Conservation (phyloP, 176 grass and related monocot species). For the Pontederia crassipes region DNA sequence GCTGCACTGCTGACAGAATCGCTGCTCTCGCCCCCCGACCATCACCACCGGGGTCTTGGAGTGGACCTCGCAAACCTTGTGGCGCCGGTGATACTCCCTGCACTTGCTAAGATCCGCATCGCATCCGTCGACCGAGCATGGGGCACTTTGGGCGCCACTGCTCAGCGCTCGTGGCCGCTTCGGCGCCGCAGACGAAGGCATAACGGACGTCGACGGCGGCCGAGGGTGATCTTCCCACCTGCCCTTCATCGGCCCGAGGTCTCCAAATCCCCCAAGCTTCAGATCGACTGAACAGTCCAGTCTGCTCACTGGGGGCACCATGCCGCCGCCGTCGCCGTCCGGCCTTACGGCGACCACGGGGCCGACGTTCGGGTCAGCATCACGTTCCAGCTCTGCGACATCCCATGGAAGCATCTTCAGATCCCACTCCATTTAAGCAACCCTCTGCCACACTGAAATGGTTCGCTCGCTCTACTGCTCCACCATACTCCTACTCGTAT, state of each 20-base stretch:
- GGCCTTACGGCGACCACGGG: conserved; percentile 22
- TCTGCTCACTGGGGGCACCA: background rate
- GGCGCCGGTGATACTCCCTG: conserved; percentile 76
- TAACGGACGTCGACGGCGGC: background rate
- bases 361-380: background rate
- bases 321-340: conserved; percentile 11
- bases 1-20: conserved; percentile 95
- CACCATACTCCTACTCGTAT: background rate
- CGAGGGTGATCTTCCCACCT: conserved; percentile 21
- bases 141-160: conserved; percentile 14
- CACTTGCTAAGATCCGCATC: conserved; percentile 57
- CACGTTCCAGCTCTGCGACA: conserved; percentile 27
- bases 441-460: background rate
- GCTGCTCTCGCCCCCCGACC: conserved; percentile 56
- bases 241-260: conserved; percentile 8
- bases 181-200: background rate
- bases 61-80: conserved; percentile 82
- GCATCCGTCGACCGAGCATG: conserved; percentile 67
- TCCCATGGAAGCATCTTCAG: conserved; percentile 38
- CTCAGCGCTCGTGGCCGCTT: conserved; percentile 24
- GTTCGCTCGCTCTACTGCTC: no score
- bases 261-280: conserved; percentile 22
- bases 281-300: conserved; percentile 40
- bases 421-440: conserved; percentile 54
- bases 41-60: conserved; percentile 73